Base-by-base conservation (phyloP, 176 grass and related monocot genomes). In the Bonia amplexicaulis region DNA sequence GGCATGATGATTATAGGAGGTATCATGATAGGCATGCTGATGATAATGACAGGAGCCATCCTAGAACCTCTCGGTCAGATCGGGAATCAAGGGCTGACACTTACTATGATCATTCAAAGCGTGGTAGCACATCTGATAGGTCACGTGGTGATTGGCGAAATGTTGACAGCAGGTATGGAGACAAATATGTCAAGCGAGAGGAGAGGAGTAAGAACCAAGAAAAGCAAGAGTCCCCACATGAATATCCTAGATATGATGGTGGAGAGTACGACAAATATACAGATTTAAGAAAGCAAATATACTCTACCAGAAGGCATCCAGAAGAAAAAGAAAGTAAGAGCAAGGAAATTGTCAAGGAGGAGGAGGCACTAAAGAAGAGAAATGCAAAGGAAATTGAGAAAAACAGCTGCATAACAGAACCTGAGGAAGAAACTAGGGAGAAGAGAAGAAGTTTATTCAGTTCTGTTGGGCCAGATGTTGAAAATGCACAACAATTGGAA, bases 1-100 rank as follows among this genome's bases (percentile, higher is more conserved):
- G 78, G 78, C 95, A 88, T 84, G 91, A 89, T 81, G 93, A 95
- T 90, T 63, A 87, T 82, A 87, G 85, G 87, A 91, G 82, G 81
- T 91, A 89, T 78, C 89, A 79, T 84, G 74, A 75, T 84, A 93
- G 78, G 49, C 80, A 33, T 71, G 66, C 61, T 75, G 85, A 94
- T 82, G 92, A 88, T 58, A 74, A 88, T 92, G 85, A 83, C 40
- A 94, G 88, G 78, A 85, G 48, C 42, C 84, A 89, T 82, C 48
- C 74, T 54, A 89, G 95, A 74, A 85, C 82, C 82, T 91, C 81
- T 70, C 76, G 86, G 9, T 84, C 81, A 41, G 84, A 88, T 71
- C 87, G 71, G 33, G 87, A 94, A 87, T 87, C 82, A 88, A 92
- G 70, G 75, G 39, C 42, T 77, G 92, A 80, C 16, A 83, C 53